Percentiles rank a stretch among this genome's conserved stretches.
These are phyloP conservation scores for Bretschneidera sinensis DNA, from an alignment of 345 rosid species.

Conservation along the genomic window DNA sequence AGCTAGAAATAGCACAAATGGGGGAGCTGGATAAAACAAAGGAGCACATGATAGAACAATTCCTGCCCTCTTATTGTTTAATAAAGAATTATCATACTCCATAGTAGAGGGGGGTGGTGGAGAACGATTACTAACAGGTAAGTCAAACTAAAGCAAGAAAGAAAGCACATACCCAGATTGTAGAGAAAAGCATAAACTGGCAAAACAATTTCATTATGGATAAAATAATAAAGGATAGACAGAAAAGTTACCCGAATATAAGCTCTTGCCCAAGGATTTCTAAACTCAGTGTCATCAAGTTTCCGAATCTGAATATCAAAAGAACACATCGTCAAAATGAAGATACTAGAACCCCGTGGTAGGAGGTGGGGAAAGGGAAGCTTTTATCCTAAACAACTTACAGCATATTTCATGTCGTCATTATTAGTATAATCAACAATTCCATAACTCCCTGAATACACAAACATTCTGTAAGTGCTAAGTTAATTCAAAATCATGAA, in stretches of 20 bases:
- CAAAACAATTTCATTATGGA: no score
- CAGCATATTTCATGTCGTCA: conserved; percentile 97
- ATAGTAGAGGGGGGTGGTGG: no score
- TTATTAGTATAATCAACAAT: conserved; percentile 85
- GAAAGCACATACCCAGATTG: no score
- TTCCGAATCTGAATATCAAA: conserved; percentile 44
- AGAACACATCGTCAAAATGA: not conserved
- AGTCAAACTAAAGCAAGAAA: no score
- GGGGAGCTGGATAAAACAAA: not conserved
- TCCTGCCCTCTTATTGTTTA: no score
- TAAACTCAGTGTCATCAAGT: conserved; percentile 83
- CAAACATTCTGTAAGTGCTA: conserved; percentile 2
- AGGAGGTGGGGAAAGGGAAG: not conserved
- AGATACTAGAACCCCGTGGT: no score
- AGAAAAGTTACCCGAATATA: conserved; percentile 52
- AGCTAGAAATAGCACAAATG: not conserved
- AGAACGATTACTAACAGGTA: no score
- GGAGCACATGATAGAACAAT: not conserved
- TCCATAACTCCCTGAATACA: conserved; percentile 71
- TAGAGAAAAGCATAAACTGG: no score
- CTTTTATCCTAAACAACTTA: conserved; percentile 33
- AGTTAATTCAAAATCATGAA: not conserved
- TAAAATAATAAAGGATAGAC: no score
- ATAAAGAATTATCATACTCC: not conserved
- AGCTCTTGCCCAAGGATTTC: conserved; percentile 79